phyloP scores from a whole-genome alignment of 2,329 filamentous ascomycete genomes.

The Raffaelea albimanens region DNA sequence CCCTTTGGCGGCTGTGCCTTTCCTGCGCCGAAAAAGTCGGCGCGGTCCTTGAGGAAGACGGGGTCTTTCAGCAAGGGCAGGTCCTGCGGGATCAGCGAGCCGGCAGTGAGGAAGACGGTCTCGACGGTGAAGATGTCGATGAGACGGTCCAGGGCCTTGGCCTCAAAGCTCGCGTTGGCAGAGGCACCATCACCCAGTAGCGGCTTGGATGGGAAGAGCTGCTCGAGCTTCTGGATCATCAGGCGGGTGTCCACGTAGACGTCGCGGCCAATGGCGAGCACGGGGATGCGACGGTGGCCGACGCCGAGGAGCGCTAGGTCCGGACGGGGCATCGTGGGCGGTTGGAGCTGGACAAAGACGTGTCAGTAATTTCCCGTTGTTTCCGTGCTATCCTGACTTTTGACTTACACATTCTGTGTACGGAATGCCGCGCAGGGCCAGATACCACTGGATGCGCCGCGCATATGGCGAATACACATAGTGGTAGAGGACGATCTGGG shows the following conservation, averaged over 20 bases:
- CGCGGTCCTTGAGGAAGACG: conserved; percentile 49
- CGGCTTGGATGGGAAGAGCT: conserved; percentile 32
- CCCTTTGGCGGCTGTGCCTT: no score
- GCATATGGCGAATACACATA: conserved; percentile 59
- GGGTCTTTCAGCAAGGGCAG: conserved; percentile 45
- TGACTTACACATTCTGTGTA: conserved; percentile 57
- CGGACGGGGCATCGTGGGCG: conserved; percentile 54
- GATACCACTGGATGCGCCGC: conserved; percentile 55
- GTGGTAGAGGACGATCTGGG: conserved; percentile 53
- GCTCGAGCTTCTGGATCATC: conserved; percentile 56
- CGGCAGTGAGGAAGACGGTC: conserved; percentile 43
- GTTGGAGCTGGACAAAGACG: conserved; percentile 46
- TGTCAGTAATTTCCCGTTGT: no score
- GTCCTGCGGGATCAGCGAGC: conserved; percentile 46
- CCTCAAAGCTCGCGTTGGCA: conserved; percentile 21
- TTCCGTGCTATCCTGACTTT: no score
- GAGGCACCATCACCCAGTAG: conserved; percentile 25
- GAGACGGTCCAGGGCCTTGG: conserved; percentile 38
- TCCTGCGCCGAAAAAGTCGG: conserved; percentile 24
- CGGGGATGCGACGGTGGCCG: conserved; percentile 59
- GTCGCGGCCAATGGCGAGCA: conserved; percentile 56
- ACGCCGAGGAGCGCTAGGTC: conserved; percentile 53
- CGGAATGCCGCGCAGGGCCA: conserved; percentile 53
- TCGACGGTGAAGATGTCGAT: conserved; percentile 48
- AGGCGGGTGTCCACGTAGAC: conserved; percentile 62